Base-by-base conservation (phyloP, 495 filamentous ascomycete genomes). In the Hyaloscypha hepaticicola region DNA sequence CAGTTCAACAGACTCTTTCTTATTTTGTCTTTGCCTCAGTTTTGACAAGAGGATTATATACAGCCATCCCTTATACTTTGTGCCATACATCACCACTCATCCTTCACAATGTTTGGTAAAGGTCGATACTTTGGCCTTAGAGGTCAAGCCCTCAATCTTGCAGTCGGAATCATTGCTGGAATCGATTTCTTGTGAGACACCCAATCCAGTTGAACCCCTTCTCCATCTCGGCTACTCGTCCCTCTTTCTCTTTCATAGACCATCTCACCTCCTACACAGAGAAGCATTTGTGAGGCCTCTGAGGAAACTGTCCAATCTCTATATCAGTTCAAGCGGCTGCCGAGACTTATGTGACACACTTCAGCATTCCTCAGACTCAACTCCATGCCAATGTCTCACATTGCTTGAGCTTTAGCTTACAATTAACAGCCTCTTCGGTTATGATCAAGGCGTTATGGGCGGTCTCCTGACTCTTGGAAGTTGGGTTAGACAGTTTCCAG, bases 91-190 rank as follows among this genome's bases (percentile, higher is more conserved):
- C 11, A 45, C 12, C 19, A 19, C 7, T 16, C 19, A 11, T 16
- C 11, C 38, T 19, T 45, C 38, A 29, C 25, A 31, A 66, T 66
- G 58, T 64, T 65, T 51, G 64, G 67, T 4, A 22, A 29, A 3
- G 55, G 52, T 25, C 55, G 74, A 55, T 90, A 83, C 70, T 83
- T 89, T 65, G 89, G 89, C 75, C 84, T 91, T 61, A 80, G 81
- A 67, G 89, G 89, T 78, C 74, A 78, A 45, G 78, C 77, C 72
- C 82, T 92, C 38, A 88, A 90, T 66, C 77, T 87, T 65, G 87
- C 86, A 59, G 86, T 92, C 60, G 86, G 85, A 48, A 69, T 87
- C 11, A 80, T 91, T 56, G 88, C 88, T 53, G 88, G 88, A 67
- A 82, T 87, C 68, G 88, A 90, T 73, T 92, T 92, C 69, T 73